Evolutionary conservation across 2,329 filamentous ascomycete species (phyloP).

Genomic region (Fusarium virguliforme): DNA sequence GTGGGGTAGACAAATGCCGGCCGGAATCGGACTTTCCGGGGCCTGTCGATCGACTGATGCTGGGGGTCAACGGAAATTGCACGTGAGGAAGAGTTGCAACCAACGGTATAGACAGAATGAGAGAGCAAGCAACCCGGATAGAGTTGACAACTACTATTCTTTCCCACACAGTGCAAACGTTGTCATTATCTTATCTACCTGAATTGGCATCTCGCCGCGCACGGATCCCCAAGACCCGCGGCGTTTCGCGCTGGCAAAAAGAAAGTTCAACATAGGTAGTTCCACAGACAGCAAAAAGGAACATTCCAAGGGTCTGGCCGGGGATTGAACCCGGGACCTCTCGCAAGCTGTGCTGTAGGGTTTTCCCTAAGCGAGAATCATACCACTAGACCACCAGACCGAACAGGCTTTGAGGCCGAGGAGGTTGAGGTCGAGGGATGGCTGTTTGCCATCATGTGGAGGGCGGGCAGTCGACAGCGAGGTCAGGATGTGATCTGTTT

Average conservation of each 20-base stretch:
- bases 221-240: slow-evolving; percentile 1
- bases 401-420: neutral
- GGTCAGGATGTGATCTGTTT: too few species aligned
- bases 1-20: slow-evolving; percentile 34
- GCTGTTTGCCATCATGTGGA: neutral
- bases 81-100: neutral
- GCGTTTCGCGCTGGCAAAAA: neutral
- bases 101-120: too few species aligned
- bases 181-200: slow-evolving; percentile 9
- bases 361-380: slow-evolving; percentile 14
- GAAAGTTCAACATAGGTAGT: neutral
- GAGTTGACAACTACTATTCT: neutral
- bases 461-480: too few species aligned
- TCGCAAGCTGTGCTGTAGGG: slow-evolving; percentile 53
- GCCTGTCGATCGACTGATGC: slow-evolving; percentile 31
- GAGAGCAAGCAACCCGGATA: neutral
- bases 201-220: neutral
- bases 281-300: slow-evolving; percentile 1
- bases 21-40: slow-evolving; percentile 43
- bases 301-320: slow-evolving; percentile 58
- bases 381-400: slow-evolving; percentile 14
- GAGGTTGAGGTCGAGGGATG: neutral
- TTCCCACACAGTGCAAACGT: neutral
- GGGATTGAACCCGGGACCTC: slow-evolving; percentile 66
- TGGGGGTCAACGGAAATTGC: neutral